Evolutionary conservation across 2,329 filamentous ascomycete genomes (phyloP), one percentile per base, ranked within the genome.

Genomic region (Thielaviopsis euricoi): DNA sequence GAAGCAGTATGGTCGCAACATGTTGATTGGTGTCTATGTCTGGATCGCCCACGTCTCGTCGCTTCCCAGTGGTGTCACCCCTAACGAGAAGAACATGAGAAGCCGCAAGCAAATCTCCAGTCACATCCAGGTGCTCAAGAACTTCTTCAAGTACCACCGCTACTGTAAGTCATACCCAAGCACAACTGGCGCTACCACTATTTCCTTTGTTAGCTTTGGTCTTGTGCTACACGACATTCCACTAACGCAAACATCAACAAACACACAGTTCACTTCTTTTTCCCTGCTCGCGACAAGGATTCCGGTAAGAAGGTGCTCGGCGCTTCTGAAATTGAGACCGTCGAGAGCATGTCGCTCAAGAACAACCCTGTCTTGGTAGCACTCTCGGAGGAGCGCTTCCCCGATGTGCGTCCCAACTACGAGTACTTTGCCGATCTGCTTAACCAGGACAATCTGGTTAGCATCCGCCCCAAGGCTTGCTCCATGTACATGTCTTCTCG

Each of bases 91-190:
- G 55, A 66, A 70, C 62, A 75, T 77, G 66, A 73, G 80, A 58
- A 58, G 57, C 26, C 58, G 61, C 58, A 86, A 86, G 67, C 81
- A 84, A 64, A 80, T 86, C 5, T 85, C 82, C 2, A 85, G 81
- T 65, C 82, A 86, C 65, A 85, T 86, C 65, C 82, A 86, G 66
- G 82, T 86, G 15, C 71, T 85, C 58, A 85, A 85, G 70, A 79
- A 79, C 55, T 83, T 85, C 66, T 79, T 86, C 62, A 74, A 76
- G 58, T 76, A 78, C 57, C 73, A 85, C 62, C 76, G 79, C 50
- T 81, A 78, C 66, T 84, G 81, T 84, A 71, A 76, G 81, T 73
- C 25, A 51, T 52, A 7, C 22, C 46, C n/a, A n/a, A n/a, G n/a
- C n/a, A n/a, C 53, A 9, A 15, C 1, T 9, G 23, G 22, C 19